Evolutionary conservation across 768 basidiomycete genomes (phyloP), one percentile per base, ranked within the genome.

Genomic region (Boletus insuetus): DNA sequence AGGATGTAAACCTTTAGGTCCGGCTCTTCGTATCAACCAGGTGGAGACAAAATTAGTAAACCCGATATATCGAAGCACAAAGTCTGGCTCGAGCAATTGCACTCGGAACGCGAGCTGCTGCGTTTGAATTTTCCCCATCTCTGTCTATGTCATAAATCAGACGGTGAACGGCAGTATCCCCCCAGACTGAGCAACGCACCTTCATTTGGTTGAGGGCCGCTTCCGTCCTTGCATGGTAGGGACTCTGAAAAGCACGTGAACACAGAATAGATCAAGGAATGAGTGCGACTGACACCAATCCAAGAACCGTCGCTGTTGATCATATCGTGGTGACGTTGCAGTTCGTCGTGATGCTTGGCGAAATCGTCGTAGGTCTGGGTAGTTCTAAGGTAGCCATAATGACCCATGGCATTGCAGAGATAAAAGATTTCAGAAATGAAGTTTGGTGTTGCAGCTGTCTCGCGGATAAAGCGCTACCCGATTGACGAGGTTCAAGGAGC

Each of bases 401-500:
- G 96, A 52, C 89, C 87, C 77, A 88, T 89, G 0, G 93, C 87
- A 46, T 91, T 81, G 9, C 87, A 79, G 42, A 98, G 79, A 75
- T 91, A 98, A 76, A 98, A 98, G 19, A 97, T 84, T 42, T 98
- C 87, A 7, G 96, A 93, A 58, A 98, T 93, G 72, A 99, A 99
- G 68, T 97, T 97, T 3, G 90, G 85, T 6, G 85, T 68, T 4
- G 82, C 68, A n/a, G 80, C 85, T 84, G 63, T 63, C 43, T 41
- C 44, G 19, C n/a, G 46, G 7, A 37, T 60, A 34, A 50, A 46
- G 35, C 38, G 13, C 6, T 11, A 6, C 3, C 47, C 26, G 5
- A 26, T 22, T 9, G 12, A 19, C 1, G 20, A 34, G 5, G 49
- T 19, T n/a, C 8, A 6, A 38, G 22, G 6, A 26, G 39, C 67